phyloP scores from a whole-genome alignment of 805 yeast species.

The Myxozyma melibiosi region DNA sequence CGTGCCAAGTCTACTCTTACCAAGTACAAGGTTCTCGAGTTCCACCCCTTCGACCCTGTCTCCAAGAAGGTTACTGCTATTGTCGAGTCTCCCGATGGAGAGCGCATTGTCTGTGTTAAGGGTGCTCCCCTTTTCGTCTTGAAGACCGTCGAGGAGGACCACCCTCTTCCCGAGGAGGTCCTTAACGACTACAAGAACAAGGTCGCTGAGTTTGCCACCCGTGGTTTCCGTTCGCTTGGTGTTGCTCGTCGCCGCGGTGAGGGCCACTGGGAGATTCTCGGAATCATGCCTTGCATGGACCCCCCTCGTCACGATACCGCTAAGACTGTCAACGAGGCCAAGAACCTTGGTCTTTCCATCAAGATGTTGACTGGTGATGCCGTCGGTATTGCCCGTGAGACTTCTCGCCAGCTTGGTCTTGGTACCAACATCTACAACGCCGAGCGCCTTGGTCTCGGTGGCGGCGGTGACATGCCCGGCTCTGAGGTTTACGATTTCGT shows the following conservation, averaged over 20 bases:
- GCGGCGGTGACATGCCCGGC: slow-evolving; percentile 69
- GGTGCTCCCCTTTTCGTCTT: slow-evolving; percentile 98
- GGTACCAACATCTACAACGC: slow-evolving; percentile 97
- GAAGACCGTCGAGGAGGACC: slow-evolving; percentile 96
- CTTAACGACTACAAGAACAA: slow-evolving; percentile 94
- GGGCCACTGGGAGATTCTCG: slow-evolving; percentile 96
- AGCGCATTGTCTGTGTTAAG: slow-evolving; percentile 91
- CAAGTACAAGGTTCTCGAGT: slow-evolving; percentile 91
- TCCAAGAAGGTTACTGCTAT: slow-evolving; percentile 94
- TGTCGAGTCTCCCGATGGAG: slow-evolving; percentile 95
- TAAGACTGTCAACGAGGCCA: slow-evolving; percentile 88
- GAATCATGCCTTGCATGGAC: slow-evolving; percentile 98
- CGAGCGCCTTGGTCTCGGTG: slow-evolving; percentile 93
- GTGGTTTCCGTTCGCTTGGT: slow-evolving; percentile 98
- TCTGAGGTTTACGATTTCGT: slow-evolving; percentile 67
- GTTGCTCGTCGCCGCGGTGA: slow-evolving; percentile 99
- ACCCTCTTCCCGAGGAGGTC: slow-evolving; percentile 91
- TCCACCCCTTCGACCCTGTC: slow-evolving; percentile 98
- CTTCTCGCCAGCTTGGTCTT: slow-evolving; percentile 95
- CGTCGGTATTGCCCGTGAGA: slow-evolving; percentile 98
- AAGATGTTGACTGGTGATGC: slow-evolving; percentile 99
- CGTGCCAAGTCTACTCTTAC: slow-evolving; percentile 89
- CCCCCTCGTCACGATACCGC: slow-evolving; percentile 99
- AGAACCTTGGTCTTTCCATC: slow-evolving; percentile 86
- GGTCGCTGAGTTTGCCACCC: slow-evolving; percentile 95